These are phyloP conservation scores for Knoxia roxburghii DNA, from an alignment of 257 asterid genomes.

Conservation along the genomic window DNA sequence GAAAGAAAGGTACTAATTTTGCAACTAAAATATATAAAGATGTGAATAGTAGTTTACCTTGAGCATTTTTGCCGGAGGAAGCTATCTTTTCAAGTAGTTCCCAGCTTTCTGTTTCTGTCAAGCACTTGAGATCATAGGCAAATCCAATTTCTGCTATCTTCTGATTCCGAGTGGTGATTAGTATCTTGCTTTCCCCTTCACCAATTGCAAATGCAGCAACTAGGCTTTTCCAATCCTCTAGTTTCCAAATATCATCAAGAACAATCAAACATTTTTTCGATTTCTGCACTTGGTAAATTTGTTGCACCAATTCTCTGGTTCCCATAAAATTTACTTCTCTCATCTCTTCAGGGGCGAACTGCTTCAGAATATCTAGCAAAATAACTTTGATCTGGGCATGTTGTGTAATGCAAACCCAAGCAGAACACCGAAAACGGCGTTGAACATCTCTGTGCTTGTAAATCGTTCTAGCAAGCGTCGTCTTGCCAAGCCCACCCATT, in stretches of 20 bases:
- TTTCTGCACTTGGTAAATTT: not conserved
- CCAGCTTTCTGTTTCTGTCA: not conserved
- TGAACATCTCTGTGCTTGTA: no score
- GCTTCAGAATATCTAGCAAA: no score
- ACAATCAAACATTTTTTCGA: not conserved
- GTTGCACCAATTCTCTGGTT: not conserved
- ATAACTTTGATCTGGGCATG: no score
- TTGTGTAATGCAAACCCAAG: no score
- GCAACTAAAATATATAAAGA: no score
- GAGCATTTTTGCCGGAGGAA: not conserved
- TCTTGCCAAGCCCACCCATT: conserved; percentile 33
- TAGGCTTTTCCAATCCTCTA: not conserved
- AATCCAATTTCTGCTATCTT: conserved; percentile 1
- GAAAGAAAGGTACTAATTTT: no score
- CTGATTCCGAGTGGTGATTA: not conserved
- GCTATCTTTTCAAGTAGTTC: not conserved
- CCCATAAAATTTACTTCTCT: no score
- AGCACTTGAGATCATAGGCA: not conserved
- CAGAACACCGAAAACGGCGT: no score
- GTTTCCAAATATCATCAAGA: no score
- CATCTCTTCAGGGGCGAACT: no score
- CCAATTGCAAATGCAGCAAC: not conserved
- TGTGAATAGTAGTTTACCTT: not conserved
- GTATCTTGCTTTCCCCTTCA: not conserved
- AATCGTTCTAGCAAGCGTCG: conserved; percentile 21